Evolutionary conservation across 305 asterid species (phyloP).

Genomic region (Andrographis paniculata): DNA sequence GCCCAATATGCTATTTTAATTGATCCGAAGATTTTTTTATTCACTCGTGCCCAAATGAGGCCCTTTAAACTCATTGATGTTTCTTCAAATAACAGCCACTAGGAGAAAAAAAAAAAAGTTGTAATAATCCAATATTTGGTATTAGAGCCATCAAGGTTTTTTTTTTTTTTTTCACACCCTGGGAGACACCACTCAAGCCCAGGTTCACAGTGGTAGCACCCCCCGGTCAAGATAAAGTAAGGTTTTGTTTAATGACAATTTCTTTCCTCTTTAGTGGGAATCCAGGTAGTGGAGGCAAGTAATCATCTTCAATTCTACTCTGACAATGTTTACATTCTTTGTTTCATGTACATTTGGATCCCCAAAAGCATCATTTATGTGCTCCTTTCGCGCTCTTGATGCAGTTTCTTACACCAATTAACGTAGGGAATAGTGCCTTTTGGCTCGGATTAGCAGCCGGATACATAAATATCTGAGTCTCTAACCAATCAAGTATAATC

Average conservation of each 20-base stretch:
- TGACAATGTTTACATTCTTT: no score
- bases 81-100: not conserved
- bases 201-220: not conserved
- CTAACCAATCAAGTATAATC: slow-evolving; percentile 25
- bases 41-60: not conserved
- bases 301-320: not conserved
- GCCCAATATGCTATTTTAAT: no score
- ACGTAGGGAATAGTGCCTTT: slow-evolving; percentile 24
- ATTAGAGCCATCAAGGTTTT: slow-evolving; percentile 6
- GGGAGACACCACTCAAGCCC: not conserved
- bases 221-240: not conserved
- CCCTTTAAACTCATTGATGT: not conserved
- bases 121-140: not conserved
- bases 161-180: slow-evolving; percentile 6
- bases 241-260: no score
- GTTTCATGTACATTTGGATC: no score
- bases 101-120: slow-evolving; percentile 2
- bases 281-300: no score
- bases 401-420: slow-evolving; percentile 26
- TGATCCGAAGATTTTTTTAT: not conserved
- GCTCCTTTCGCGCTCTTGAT: not conserved
- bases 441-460: slow-evolving; percentile 23
- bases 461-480: slow-evolving; percentile 22
- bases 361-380: not conserved
- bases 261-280: no score